Conservation (phyloP, 495 filamentous ascomycete species). For the Tuber brumale region DNA sequence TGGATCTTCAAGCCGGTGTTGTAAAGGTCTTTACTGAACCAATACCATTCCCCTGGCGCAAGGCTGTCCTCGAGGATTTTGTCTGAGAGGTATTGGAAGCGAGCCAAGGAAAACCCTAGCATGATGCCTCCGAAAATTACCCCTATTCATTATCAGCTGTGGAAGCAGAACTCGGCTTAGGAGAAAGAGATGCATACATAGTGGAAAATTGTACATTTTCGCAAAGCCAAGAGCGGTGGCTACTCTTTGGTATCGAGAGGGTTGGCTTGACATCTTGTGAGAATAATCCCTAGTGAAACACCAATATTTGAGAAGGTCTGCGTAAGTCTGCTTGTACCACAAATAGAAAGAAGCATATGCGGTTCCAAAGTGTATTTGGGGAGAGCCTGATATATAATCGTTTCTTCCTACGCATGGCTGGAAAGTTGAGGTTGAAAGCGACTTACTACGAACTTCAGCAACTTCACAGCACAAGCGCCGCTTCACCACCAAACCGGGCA, state of each 20-base stretch:
- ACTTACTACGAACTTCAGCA: not conserved
- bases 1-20: constrained; percentile 49
- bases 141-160: constrained; percentile 19
- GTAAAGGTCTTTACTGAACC: constrained; percentile 39
- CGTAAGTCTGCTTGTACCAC: not conserved
- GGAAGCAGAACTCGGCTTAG: not conserved
- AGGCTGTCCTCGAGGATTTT: constrained; percentile 34
- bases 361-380: not conserved
- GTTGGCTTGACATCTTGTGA: not conserved
- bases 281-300: not conserved
- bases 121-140: constrained; percentile 41
- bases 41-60: constrained; percentile 51
- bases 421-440: not conserved
- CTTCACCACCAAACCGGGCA: not conserved
- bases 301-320: not conserved
- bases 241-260: not conserved
- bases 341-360: not conserved
- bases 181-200: constrained; percentile 36
- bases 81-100: constrained; percentile 44
- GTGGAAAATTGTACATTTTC: constrained; percentile 44
- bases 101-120: constrained; percentile 39
- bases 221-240: constrained; percentile 43
- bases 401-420: not conserved
- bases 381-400: not conserved
- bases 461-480: not conserved